phyloP scores from a whole-genome alignment of 306 rosid species.

The Myrica gale region DNA sequence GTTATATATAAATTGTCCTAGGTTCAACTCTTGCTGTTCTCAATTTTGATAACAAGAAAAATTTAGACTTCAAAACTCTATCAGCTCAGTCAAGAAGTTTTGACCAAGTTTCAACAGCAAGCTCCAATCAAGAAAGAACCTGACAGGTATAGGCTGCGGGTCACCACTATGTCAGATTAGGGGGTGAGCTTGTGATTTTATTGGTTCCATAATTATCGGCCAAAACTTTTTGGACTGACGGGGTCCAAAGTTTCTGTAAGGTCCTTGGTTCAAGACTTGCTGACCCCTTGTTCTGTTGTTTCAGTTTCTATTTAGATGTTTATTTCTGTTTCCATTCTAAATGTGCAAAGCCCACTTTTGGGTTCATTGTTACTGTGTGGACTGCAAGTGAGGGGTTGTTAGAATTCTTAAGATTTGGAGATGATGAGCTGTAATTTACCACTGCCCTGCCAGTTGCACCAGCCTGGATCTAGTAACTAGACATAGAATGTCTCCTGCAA shows the following conservation, averaged over 20 bases:
- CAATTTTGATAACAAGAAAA: no score
- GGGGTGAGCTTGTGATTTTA: background rate
- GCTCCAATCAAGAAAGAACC: background rate
- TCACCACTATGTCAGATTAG: background rate
- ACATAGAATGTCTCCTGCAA: background rate
- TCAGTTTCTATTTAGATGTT: slow-evolving; percentile 1
- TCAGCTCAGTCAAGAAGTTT: background rate
- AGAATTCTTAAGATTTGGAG: background rate
- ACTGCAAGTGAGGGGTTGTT: background rate
- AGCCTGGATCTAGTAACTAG: background rate
- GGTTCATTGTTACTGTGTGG: background rate
- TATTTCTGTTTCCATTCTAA: background rate
- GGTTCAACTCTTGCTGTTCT: background rate
- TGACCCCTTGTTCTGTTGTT: background rate
- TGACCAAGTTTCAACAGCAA: background rate
- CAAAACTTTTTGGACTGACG: background rate
- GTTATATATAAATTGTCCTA: background rate
- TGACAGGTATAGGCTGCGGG: background rate
- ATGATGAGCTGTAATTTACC: background rate
- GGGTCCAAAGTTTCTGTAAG: background rate
- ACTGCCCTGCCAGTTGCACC: background rate
- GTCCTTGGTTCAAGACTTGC: background rate
- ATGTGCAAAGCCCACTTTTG: background rate
- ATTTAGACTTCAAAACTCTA: no score
- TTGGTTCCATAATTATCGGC: background rate